Evolutionary conservation across 345 rosid species (phyloP).

Genomic region (Mercurialis annua): DNA sequence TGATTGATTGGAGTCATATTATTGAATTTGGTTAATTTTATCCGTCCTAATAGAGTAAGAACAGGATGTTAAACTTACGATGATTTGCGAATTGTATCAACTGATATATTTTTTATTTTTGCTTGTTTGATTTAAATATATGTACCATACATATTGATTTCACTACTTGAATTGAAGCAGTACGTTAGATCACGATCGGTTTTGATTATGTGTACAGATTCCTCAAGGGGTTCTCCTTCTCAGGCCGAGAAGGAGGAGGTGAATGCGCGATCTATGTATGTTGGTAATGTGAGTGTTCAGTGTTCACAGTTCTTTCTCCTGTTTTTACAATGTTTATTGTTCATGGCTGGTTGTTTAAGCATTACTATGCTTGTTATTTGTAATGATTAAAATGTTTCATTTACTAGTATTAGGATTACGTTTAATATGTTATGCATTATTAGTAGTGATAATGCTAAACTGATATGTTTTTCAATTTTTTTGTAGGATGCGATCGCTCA

Average conservation of each 20-base stretch:
- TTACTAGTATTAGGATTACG: conserved; percentile 7
- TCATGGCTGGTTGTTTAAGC: not conserved
- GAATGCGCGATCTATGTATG: conserved; percentile 89
- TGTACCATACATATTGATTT: not conserved
- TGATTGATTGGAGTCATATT: too few species aligned
- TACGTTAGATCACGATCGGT: too few species aligned
- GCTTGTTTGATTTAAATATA: not conserved
- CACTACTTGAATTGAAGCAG: conserved; percentile 5
- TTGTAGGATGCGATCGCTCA: too few species aligned
- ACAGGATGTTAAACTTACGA: too few species aligned
- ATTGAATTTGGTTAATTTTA: too few species aligned
- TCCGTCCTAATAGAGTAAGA: too few species aligned
- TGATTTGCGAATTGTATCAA: not conserved
- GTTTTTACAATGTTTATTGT: not conserved
- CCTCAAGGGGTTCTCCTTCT: conserved; percentile 59
- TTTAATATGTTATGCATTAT: too few species aligned
- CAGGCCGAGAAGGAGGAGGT: conserved; percentile 97
- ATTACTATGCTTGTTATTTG: not conserved
- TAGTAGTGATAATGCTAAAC: too few species aligned
- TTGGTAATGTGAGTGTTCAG: conserved; percentile 85
- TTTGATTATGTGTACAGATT: conserved; percentile 48
- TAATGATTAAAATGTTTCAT: not conserved
- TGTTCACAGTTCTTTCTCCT: conserved; percentile 17
- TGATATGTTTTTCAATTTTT: too few species aligned
- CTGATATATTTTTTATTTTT: not conserved